Conservation (phyloP, 2,329 filamentous ascomycete species). For the Ceratocystis harringtonii region DNA sequence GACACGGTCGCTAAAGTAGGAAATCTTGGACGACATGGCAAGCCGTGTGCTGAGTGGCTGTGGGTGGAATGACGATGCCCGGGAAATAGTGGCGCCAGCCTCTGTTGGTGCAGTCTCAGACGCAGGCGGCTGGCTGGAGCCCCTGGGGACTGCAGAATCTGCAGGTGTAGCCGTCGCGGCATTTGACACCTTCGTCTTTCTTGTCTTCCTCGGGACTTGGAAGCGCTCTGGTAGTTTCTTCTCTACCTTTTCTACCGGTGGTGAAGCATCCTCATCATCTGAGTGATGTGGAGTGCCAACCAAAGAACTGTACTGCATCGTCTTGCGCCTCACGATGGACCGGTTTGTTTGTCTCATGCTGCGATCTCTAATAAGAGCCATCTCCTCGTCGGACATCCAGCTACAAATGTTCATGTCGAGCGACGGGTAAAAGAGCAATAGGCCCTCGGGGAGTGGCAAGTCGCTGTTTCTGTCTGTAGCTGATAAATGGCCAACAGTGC, state of each 20-base stretch:
- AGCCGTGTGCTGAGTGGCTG: constrained; percentile 64
- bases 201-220: not conserved
- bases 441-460: constrained; percentile 60
- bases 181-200: constrained; percentile 17
- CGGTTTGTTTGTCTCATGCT: constrained; percentile 63
- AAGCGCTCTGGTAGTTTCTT: constrained; percentile 8
- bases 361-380: constrained; percentile 80
- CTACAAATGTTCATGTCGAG: constrained; percentile 96
- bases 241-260: not conserved
- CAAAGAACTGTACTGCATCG: constrained; percentile 71
- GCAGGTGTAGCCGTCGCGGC: not conserved
- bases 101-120: not conserved
- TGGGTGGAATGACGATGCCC: constrained; percentile 34
- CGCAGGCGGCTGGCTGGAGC: not conserved
- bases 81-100: not conserved
- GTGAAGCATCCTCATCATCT: constrained; percentile 47
- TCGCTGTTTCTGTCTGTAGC: constrained; percentile 29
- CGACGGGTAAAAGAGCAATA: constrained; percentile 77
- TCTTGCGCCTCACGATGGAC: constrained; percentile 67
- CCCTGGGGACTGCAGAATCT: not conserved
- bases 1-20: constrained; percentile 92
- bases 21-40: constrained; percentile 92
- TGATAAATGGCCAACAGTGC: constrained; percentile 30
- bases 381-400: constrained; percentile 98
- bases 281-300: constrained; percentile 72